Base-by-base conservation (phyloP, 2,329 filamentous ascomycete species). In the Hymenoscyphus linearis region DNA sequence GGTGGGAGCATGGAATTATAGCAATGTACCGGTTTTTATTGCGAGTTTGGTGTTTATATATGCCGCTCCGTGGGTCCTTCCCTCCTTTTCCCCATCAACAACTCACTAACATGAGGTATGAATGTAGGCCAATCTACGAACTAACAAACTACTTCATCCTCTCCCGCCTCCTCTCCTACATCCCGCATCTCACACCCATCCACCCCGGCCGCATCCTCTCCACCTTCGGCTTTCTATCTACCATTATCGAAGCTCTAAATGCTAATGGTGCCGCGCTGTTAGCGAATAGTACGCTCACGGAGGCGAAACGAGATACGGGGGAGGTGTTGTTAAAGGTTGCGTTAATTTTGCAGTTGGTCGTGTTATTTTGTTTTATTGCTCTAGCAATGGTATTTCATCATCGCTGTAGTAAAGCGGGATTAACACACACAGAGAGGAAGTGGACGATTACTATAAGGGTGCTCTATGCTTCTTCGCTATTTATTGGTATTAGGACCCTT, bases 141-240 rank as follows among this genome's bases (percentile, higher is more conserved):
- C 76, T 84, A 2, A 79, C 82, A 60, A 85, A 87, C 68, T 87
- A 87, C 71, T 80, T 85, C 66, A 79, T 86, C 60, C 79, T 88
- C 26, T 81, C 81, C 2, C 79, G 84, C 3, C 76, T 85, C 13
- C 76, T 88, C 22, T 82, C 82, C 70, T 88, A 87, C 71, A 76
- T 85, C 2, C 84, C 84, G 0, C 83, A 85, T 68, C 77, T 82
- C 60, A 78, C 84, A 0, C 84, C 83, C 0, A 71, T 82, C 35
- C 74, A 79, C 44, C 78, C 80, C 0, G 74, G 76, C 25, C 72
- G 75, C 27, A 77, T 81, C 16, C 67, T 82, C 16, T 75, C 75
- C 4, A 79, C 76, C 3, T 82, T 82, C 63, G 77, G 75, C 14
- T 74, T 73, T 36, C 65, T 82, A 44, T 82, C 80, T 22, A 70